A percentile compares a stretch with the other conserved stretches of the same genome.
These are phyloP conservation scores for Ambrosia hybrid DNA, from an alignment of 140 eudicot genomes.

Conservation along the genomic window DNA sequence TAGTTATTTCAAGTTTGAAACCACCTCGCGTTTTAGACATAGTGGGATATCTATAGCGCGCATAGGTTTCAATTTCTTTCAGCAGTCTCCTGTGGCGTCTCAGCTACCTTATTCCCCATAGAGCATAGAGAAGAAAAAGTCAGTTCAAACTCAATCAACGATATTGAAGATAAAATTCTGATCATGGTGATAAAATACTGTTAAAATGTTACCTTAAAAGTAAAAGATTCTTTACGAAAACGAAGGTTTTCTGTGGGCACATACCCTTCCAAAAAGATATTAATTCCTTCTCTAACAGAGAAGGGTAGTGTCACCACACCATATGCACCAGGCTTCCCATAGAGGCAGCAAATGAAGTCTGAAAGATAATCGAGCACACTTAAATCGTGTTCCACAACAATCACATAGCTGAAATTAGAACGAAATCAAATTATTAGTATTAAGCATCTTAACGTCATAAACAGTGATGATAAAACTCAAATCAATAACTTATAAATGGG, in stretches of 20 bases:
- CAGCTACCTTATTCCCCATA: constrained; percentile 33
- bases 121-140: too few relatives aligned
- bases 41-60: too few relatives aligned
- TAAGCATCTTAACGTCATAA: not conserved
- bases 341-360: constrained; percentile 94
- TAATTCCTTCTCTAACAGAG: constrained; percentile 94
- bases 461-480: not conserved
- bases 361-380: constrained; percentile 91
- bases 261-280: constrained; percentile 79
- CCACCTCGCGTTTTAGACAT: too few relatives aligned
- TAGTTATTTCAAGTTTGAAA: constrained; percentile 4
- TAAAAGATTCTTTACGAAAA: constrained; percentile 82
- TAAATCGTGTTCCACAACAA: too few relatives aligned
- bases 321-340: constrained; percentile 93
- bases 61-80: constrained; percentile 43
- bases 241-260: constrained; percentile 88
- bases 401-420: constrained; percentile 70
- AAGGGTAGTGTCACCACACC: constrained; percentile 97
- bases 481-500: not conserved
- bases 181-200: too few relatives aligned
- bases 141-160: constrained; percentile 8
- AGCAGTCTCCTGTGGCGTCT: constrained; percentile 32
- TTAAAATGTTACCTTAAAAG: constrained; percentile 60
- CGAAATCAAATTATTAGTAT: constrained; percentile 1
- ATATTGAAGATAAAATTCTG: not conserved